phyloP scores from a whole-genome alignment of 352 stramenopile genomes.

The Pythium biforme region DNA sequence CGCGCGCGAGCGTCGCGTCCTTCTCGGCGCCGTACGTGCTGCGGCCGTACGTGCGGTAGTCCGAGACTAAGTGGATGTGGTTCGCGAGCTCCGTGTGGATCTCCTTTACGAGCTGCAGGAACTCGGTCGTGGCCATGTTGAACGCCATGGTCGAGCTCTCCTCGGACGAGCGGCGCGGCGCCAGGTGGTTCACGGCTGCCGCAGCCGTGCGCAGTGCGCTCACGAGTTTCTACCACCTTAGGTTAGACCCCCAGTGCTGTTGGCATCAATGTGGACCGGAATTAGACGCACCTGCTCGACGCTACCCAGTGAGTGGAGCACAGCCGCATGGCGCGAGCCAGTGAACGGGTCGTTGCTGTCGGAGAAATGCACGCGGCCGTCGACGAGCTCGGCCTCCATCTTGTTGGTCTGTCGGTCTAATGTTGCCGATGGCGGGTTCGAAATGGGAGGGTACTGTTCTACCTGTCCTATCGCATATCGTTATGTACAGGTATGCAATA shows the following conservation, averaged over 20 bases:
- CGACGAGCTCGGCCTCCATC: conserved; percentile 55
- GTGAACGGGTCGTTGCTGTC: conserved; percentile 67
- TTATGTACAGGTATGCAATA: background rate
- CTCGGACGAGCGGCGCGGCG: conserved; percentile 57
- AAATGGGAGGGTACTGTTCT: background rate
- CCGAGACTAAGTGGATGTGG: conserved; percentile 83
- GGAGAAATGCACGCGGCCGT: conserved; percentile 80
- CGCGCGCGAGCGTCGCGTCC: conserved; percentile 68
- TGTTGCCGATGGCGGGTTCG: background rate
- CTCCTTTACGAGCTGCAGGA: conserved; percentile 84
- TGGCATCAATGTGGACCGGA: too few species aligned
- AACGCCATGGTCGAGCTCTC: conserved; percentile 73
- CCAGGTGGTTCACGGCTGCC: conserved; percentile 65
- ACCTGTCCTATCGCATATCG: background rate
- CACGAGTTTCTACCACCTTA: conserved; percentile 86
- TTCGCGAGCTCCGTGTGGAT: conserved; percentile 81
- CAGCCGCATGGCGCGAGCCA: conserved; percentile 64
- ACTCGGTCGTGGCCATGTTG: conserved; percentile 75
- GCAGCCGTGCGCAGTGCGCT: conserved; percentile 63
- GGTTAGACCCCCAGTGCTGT: too few species aligned
- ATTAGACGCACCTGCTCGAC: conserved; percentile 72
- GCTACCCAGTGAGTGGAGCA: conserved; percentile 70
- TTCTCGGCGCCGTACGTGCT: conserved; percentile 86
- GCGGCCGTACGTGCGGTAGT: conserved; percentile 81
- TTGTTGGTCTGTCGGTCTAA: background rate